Evolutionary conservation across 2,329 filamentous ascomycete species (phyloP), one percentile per base, ranked within the genome.

Genomic region (Pseudocercospora eumusae): DNA sequence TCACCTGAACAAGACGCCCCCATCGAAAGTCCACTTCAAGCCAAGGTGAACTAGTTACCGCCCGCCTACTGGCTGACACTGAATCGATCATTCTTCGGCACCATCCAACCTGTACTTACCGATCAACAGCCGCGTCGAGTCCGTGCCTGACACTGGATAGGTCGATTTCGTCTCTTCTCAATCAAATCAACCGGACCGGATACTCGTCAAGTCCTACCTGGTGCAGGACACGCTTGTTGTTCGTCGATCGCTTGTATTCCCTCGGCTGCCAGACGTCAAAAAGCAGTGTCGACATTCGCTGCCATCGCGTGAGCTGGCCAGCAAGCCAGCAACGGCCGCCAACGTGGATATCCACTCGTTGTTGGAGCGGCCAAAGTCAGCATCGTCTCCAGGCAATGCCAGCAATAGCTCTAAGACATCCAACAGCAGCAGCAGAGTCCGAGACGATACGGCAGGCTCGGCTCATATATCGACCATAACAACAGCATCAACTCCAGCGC

Each of bases 281-380:
- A n/a, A 54, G 52, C 52, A 8, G 18, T 54, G 52, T 54, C 52
- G 52, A 54, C 28, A 54, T 8, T 27, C 57, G 57, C 40, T 11
- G 36, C 45, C 45, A 40, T 53, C 47, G 70, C 59, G 76, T 78
- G 75, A 76, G 77, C 78, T 80, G 75, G 79, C 73, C 63, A 67
- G 56, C 64, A 71, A 64, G 76, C 78, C 75, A 75, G 77, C 77
- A 68, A 69, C 60, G 69, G 83, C 83, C 84, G 86, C 82, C 86
- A 93, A 83, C 85, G 88, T 96, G 92, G 92, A 96, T 93, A 96
- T 96, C 89, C 87, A 90, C 79, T 88, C 89, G 70, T 86, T 96
- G 69, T 85, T 96, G 79, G 91, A 93, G 84, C 84, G 83, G 75
- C 81, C 86, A 75, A 87, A 87, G 84, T 88, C 88, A 79, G 88